Conservation (phyloP, 2,329 filamentous ascomycete species). For the Aspergillus brunneoviolaceus region DNA sequence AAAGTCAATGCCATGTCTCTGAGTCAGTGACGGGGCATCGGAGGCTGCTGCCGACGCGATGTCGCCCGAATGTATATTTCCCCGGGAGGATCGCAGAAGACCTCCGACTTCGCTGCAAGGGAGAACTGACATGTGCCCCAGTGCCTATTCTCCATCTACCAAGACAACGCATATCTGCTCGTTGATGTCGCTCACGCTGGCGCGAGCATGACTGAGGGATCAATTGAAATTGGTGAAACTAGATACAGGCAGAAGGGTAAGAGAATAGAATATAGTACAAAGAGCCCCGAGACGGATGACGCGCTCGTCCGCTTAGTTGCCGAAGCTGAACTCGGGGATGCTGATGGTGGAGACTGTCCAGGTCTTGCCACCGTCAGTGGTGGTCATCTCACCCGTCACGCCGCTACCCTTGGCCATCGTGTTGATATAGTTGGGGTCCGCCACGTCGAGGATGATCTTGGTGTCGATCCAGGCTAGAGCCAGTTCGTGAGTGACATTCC, state of each 20-base stretch:
- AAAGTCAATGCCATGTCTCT: no score
- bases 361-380: slow-evolving; percentile 44
- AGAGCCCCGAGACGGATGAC: not conserved
- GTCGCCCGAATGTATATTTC: no score
- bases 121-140: no score
- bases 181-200: no score
- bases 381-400: slow-evolving; percentile 44
- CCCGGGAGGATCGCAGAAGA: no score
- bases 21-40: no score
- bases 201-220: no score
- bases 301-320: not conserved
- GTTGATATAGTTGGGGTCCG: slow-evolving; percentile 36
- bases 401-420: slow-evolving; percentile 40
- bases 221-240: not conserved
- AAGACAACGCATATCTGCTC: no score
- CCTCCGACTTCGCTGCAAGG: no score
- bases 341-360: slow-evolving; percentile 45
- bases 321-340: slow-evolving; percentile 31
- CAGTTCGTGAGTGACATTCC: not conserved
- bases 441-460: slow-evolving; percentile 36
- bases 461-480: slow-evolving; percentile 42
- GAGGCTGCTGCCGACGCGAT: no score
- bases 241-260: not conserved
- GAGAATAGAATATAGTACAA: not conserved
- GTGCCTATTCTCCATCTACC: no score